Percentiles rank a stretch among this genome's conserved stretches.
phyloP scores from a whole-genome alignment of 148 eudicot species.

The Talinum fruticosum region DNA sequence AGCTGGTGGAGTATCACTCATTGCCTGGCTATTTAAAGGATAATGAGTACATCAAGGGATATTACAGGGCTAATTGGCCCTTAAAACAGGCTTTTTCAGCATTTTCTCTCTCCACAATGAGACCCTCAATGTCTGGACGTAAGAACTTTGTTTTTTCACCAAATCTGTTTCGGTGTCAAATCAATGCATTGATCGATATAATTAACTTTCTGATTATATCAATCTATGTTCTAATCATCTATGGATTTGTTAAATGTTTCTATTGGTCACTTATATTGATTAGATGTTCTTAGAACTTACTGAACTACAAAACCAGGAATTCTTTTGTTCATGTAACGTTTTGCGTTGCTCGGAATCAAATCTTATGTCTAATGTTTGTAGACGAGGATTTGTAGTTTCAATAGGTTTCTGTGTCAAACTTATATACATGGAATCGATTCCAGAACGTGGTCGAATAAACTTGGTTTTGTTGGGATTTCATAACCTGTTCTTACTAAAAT shows the following conservation, averaged over 20 bases:
- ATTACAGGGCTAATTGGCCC: slow-evolving; percentile 86
- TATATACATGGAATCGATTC: background rate
- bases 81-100: slow-evolving; percentile 72
- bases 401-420: background rate
- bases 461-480: slow-evolving; percentile 3
- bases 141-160: slow-evolving; percentile 24
- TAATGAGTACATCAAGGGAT: slow-evolving; percentile 70
- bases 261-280: no score
- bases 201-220: no score
- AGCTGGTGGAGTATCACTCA: slow-evolving; percentile 75
- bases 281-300: no score
- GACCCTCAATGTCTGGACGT: slow-evolving; percentile 97
- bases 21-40: slow-evolving; percentile 81
- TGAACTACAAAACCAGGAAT: no score
- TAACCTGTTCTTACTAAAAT: background rate
- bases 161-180: background rate
- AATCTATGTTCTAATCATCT: no score
- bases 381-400: background rate
- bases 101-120: slow-evolving; percentile 78
- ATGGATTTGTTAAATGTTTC: no score
- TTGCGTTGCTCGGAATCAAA: no score
- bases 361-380: no score
- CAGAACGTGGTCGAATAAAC: background rate
- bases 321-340: no score
- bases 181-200: no score